These are phyloP conservation scores for Panicum miliaceum DNA, from an alignment of 176 grass and related monocot species.

Conservation along the genomic window DNA sequence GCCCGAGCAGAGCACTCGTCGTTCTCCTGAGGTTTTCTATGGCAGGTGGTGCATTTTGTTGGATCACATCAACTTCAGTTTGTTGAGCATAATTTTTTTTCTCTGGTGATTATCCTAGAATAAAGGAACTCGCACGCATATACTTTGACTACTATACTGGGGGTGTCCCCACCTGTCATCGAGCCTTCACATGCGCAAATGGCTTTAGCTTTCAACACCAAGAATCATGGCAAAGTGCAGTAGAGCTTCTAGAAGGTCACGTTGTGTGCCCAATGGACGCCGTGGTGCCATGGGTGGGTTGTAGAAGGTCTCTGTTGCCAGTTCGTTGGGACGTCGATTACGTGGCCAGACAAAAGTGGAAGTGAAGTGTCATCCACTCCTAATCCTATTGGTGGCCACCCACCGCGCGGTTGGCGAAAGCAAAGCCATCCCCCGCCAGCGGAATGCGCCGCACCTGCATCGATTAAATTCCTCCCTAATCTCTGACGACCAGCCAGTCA, in stretches of 20 bases:
- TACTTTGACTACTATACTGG: too few relatives aligned
- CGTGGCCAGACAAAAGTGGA: too few relatives aligned
- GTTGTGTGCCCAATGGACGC: too few relatives aligned
- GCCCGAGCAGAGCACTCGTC: not conserved
- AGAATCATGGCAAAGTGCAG: not conserved
- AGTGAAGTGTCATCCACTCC: not conserved
- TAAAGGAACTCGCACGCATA: not conserved
- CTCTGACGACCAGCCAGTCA: too few relatives aligned
- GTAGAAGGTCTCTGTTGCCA: conserved; percentile 10
- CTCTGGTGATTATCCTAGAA: not conserved
- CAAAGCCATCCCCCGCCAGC: not conserved
- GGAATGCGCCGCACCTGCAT: not conserved
- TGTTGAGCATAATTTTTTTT: not conserved
- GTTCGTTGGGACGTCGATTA: not conserved
- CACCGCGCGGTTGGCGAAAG: not conserved
- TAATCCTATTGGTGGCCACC: not conserved
- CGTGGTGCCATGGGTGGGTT: not conserved
- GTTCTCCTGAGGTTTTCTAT: not conserved
- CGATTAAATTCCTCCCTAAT: too few relatives aligned
- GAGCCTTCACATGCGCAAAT: too few relatives aligned
- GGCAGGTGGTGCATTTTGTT: not conserved
- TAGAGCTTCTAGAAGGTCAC: not conserved
- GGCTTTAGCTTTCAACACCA: not conserved
- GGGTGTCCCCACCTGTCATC: not conserved
- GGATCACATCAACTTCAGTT: not conserved